Evolutionary conservation across 768 basidiomycete genomes (phyloP).

Genomic region (Hortiboletus flavorubellus): DNA sequence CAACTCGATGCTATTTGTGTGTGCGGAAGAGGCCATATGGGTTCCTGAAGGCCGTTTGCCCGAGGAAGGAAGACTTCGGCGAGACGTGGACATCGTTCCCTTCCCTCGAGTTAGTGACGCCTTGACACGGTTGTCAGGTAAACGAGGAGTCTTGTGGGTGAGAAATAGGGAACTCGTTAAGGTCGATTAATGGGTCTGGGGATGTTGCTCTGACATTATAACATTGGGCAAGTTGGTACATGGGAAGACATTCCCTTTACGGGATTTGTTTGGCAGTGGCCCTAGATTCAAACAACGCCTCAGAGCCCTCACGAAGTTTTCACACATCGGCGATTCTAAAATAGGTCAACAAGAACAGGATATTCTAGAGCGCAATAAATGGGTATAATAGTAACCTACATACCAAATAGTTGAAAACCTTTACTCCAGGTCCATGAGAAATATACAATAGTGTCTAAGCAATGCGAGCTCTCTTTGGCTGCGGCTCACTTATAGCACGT

Average conservation of each 20-base stretch:
- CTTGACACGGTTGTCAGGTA: background rate
- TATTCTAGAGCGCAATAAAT: background rate
- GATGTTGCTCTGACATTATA: background rate
- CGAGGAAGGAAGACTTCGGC: constrained; percentile 16
- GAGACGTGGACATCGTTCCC: constrained; percentile 27
- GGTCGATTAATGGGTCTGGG: background rate
- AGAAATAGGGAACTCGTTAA: too few species aligned
- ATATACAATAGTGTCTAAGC: constrained; percentile 1
- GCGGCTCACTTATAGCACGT: constrained; percentile 10
- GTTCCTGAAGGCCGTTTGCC: constrained; percentile 18
- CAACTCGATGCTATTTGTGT: constrained; percentile 1
- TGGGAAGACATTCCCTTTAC: constrained; percentile 20
- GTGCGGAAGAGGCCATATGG: constrained; percentile 8
- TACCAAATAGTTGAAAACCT: background rate
- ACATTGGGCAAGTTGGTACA: background rate
- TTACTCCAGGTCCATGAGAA: background rate
- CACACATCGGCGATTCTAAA: background rate
- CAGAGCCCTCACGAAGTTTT: background rate
- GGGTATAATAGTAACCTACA: constrained; percentile 12
- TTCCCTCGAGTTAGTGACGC: background rate
- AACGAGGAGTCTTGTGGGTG: too few species aligned
- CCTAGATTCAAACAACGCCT: constrained; percentile 15
- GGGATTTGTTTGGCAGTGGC: constrained; percentile 13
- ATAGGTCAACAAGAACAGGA: background rate
- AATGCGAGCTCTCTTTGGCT: background rate